Evolutionary conservation across 331 rosid species (phyloP).

Genomic region (Acacia pycnantha): DNA sequence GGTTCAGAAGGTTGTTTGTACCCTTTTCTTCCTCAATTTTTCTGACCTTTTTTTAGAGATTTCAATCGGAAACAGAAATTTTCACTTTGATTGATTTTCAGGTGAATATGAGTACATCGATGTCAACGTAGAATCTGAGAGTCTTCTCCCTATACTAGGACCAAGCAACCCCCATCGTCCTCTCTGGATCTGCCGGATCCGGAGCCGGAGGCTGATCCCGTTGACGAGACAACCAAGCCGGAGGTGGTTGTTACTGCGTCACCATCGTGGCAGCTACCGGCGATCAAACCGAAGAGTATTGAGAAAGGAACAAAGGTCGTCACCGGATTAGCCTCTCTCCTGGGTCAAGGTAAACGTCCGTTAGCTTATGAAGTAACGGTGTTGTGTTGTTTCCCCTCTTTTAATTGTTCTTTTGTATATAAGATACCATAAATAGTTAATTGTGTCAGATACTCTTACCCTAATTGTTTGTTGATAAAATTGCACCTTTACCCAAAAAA

Average conservation of each 20-base stretch:
- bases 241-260: neutral
- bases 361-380: too few relatives aligned
- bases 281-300: conserved; percentile 73
- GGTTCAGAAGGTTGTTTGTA: conserved; percentile 63
- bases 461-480: too few relatives aligned
- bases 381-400: too few relatives aligned
- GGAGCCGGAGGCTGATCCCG: neutral
- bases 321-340: conserved; percentile 91
- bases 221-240: neutral
- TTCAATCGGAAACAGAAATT: neutral
- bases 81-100: conserved; percentile 18
- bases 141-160: conserved; percentile 60
- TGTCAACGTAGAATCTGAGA: conserved; percentile 60
- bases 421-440: too few relatives aligned
- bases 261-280: conserved; percentile 78
- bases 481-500: too few relatives aligned
- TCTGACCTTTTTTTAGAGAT: neutral
- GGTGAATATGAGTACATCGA: conserved; percentile 92
- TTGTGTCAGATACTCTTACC: too few relatives aligned
- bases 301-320: conserved; percentile 77
- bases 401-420: too few relatives aligned
- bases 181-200: neutral
- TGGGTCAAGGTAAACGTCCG: too few relatives aligned
- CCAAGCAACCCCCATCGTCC: conserved; percentile 23
- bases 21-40: neutral